Evolutionary conservation across 805 yeast species (phyloP), one percentile per base, ranked within the genome.

Genomic region (Sugiyamaella floridensis): DNA sequence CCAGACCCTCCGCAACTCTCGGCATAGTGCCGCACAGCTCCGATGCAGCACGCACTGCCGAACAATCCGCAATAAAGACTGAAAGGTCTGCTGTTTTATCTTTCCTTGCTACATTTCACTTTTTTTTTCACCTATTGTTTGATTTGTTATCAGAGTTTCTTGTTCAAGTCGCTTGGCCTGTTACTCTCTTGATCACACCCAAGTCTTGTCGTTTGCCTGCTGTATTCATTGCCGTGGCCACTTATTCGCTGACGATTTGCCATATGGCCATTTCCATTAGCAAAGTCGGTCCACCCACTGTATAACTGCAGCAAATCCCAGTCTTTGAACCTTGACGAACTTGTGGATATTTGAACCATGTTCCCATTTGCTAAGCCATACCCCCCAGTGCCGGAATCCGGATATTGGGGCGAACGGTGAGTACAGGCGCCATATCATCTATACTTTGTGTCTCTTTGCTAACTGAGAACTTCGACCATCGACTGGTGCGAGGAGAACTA

Each of bases 401-500:
- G 71, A 29, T 67, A 53, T 53, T 67, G 71, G 71, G 71, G 71
- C 12, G 55, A 52, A 9, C 66, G 61, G 45, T 57, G 53, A 47
- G 60, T 50, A 22, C 6, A n/a, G n/a, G n/a, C n/a, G n/a, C 26
- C 26, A 22, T 12, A 26, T 42, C 16, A 34, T 15, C 42, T 16
- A 4, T 50, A 37, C 5, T 20, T 8, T 40, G 40, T 7, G 44
- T 5, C 18, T 8, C 15, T 4, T 40, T 3, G 19, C 53, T 46
- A 20, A 45, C 45, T 52, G 42, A 63, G 72, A 2, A 89, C 98
- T 0, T 80, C 96, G 40, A 90, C 98, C n/a, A 93, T 93, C 40
- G 99, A 92, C 65, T 92, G 98, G 98, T 92, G 99, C 70, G 99
- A 92, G 64, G 98, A 93, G 68, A 92, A 92, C 71, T 92, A 92